A percentile compares a stretch with the other conserved stretches of the same genome.
Evolutionary conservation across 371 early-diverging fungal genomes (phyloP).

Genomic region (Mortierella sp.): DNA sequence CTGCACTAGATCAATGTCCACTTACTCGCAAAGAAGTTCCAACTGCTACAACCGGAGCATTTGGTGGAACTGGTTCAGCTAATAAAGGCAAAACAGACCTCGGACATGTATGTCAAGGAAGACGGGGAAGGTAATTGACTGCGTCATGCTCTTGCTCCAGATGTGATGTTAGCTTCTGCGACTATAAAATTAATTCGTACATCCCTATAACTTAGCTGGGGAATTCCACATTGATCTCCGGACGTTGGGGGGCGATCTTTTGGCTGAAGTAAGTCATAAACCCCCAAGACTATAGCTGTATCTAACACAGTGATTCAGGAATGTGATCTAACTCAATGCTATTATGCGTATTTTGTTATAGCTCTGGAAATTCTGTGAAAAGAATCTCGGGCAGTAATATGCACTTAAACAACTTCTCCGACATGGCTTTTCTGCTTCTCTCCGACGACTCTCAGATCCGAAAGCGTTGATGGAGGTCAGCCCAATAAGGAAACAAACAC

Average conservation of each 20-base stretch:
- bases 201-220: constrained; percentile 31
- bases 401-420: not conserved
- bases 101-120: constrained; percentile 59
- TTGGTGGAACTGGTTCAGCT: constrained; percentile 54
- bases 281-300: not conserved
- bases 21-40: constrained; percentile 55
- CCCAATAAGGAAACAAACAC: too few species aligned
- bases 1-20: constrained; percentile 41
- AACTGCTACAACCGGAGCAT: constrained; percentile 51
- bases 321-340: not conserved
- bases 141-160: too few species aligned
- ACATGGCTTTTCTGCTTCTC: too few species aligned
- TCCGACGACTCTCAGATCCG: too few species aligned
- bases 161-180: not conserved
- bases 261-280: constrained; percentile 26
- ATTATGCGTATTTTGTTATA: not conserved
- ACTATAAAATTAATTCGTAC: not conserved
- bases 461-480: too few species aligned
- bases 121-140: constrained; percentile 54
- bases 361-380: constrained; percentile 56
- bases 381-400: constrained; percentile 12
- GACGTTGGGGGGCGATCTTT: constrained; percentile 52
- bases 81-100: constrained; percentile 53
- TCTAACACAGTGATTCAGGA: too few species aligned
- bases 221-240: constrained; percentile 60